Evolutionary conservation across 2,329 filamentous ascomycete species (phyloP).

Genomic region (Cladophialophora bantiana): DNA sequence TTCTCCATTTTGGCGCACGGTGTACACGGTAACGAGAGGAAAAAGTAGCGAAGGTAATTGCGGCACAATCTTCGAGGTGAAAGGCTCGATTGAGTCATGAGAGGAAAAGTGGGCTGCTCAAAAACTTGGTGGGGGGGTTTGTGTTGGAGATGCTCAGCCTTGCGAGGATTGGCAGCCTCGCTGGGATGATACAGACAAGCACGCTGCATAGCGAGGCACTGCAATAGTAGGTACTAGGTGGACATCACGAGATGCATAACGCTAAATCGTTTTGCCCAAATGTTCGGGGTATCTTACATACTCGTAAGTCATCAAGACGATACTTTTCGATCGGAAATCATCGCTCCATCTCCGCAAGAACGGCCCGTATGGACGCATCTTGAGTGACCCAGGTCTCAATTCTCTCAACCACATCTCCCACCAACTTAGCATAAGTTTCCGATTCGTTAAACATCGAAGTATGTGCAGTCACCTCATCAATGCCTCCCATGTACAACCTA

Average conservation of each 20-base stretch:
- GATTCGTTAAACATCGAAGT: constrained; percentile 78
- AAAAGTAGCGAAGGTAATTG: not conserved
- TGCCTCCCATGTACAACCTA: constrained; percentile 77
- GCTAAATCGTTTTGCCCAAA: not conserved
- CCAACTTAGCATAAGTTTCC: constrained; percentile 75
- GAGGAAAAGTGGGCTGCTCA: constrained; percentile 21
- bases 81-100: constrained; percentile 17
- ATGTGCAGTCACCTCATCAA: constrained; percentile 86
- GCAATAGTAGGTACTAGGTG: not conserved
- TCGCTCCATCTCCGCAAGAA: constrained; percentile 21
- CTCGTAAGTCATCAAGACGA: constrained; percentile 3
- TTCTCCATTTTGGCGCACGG: constrained; percentile 10
- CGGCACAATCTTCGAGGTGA: not conserved
- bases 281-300: constrained; percentile 4
- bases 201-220: no score
- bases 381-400: constrained; percentile 75
- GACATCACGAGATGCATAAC: not conserved
- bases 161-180: constrained; percentile 2
- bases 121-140: constrained; percentile 4
- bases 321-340: not conserved
- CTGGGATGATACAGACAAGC: not conserved
- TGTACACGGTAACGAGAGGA: not conserved
- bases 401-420: constrained; percentile 73
- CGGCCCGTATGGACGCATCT: constrained; percentile 51
- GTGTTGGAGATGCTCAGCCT: constrained; percentile 16